phyloP scores from a whole-genome alignment of 2,329 filamentous ascomycete species.

The Bipolaris gigantea region DNA sequence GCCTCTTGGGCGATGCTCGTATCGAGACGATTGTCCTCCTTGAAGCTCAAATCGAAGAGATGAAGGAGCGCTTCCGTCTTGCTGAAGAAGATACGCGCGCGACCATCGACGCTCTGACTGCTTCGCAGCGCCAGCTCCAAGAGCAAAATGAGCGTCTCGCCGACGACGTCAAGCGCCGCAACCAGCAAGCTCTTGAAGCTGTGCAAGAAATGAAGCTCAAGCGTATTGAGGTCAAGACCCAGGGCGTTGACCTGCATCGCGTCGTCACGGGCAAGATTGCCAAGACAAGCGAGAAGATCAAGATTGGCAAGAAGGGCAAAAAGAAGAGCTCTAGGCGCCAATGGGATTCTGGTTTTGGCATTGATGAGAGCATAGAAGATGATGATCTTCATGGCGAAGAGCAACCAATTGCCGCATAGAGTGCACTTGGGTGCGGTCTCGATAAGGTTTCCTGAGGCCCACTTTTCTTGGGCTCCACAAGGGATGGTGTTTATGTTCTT shows the following conservation, averaged over 20 bases:
- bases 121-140: conserved; percentile 32
- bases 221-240: conserved; percentile 35
- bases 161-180: conserved; percentile 32
- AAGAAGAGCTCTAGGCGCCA: conserved; percentile 32
- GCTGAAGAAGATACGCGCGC: conserved; percentile 33
- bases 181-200: conserved; percentile 31
- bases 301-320: conserved; percentile 38
- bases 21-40: conserved; percentile 38
- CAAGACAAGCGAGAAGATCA: conserved; percentile 38
- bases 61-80: conserved; percentile 37
- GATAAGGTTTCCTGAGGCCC: background rate
- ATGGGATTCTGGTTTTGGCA: conserved; percentile 41
- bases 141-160: conserved; percentile 37
- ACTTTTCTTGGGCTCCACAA: background rate
- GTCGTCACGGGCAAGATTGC: conserved; percentile 35
- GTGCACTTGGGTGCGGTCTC: background rate
- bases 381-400: conserved; percentile 16
- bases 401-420: conserved; percentile 21
- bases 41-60: conserved; percentile 32
- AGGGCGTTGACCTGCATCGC: conserved; percentile 28
- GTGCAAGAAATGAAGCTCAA: conserved; percentile 40
- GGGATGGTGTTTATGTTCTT: background rate
- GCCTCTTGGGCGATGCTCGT: conserved; percentile 38
- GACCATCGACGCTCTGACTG: conserved; percentile 37
- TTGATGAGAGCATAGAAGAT: conserved; percentile 27